These are phyloP conservation scores for Neophaeococcomyces mojaviensis DNA, from an alignment of 2,329 filamentous ascomycete species.

Conservation along the genomic window DNA sequence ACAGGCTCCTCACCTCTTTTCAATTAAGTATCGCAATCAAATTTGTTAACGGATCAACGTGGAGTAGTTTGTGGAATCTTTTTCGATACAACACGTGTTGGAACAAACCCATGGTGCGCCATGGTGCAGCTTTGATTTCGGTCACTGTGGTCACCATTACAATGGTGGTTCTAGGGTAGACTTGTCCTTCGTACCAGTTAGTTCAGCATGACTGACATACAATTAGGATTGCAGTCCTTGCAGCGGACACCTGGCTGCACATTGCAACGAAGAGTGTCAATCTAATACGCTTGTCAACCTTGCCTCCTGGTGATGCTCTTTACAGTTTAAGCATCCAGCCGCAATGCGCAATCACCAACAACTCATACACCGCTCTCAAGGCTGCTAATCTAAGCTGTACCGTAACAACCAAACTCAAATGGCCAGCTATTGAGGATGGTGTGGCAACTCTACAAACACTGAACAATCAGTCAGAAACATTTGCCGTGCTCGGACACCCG, in stretches of 20 bases:
- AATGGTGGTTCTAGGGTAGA: neutral
- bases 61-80: slow-evolving; percentile 15
- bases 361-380: neutral
- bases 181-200: neutral
- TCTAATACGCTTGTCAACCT: slow-evolving; percentile 11
- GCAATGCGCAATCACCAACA: slow-evolving; percentile 1
- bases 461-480: slow-evolving; percentile 10
- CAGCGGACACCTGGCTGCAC: slow-evolving; percentile 25
- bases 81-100: slow-evolving; percentile 15
- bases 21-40: slow-evolving; percentile 17
- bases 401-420: neutral
- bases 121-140: slow-evolving; percentile 8
- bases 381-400: neutral
- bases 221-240: slow-evolving; percentile 16
- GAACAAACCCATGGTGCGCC: slow-evolving; percentile 10
- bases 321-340: slow-evolving; percentile 3
- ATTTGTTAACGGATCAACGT: slow-evolving; percentile 16
- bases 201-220: neutral
- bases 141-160: neutral
- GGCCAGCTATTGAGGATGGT: neutral
- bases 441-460: slow-evolving; percentile 5
- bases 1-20: slow-evolving; percentile 13
- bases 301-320: neutral
- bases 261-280: slow-evolving; percentile 21
- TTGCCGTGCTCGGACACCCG: neutral